Conservation (phyloP, 768 basidiomycete genomes). For the Tylopilus intermedius region DNA sequence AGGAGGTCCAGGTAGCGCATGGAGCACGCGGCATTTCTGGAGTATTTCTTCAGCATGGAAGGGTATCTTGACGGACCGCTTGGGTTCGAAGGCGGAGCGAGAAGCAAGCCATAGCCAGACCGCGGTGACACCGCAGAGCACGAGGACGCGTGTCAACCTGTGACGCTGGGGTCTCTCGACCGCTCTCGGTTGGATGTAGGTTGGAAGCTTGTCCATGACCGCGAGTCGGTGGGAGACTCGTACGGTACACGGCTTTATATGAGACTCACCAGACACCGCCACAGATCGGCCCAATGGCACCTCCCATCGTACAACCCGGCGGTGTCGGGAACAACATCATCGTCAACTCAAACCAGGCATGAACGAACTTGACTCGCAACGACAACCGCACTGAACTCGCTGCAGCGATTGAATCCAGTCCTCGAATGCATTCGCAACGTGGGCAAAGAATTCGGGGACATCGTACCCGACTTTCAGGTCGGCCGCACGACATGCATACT, state of each 20-base stretch:
- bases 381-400: background rate
- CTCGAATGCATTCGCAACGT: conserved; percentile 83
- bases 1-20: conserved; percentile 35
- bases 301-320: conserved; percentile 62
- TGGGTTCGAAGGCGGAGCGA: conserved; percentile 7
- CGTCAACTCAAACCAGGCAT: conserved; percentile 57
- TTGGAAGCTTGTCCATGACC: conserved; percentile 29
- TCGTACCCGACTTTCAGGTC: conserved; percentile 91
- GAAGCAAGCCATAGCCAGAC: conserved; percentile 21
- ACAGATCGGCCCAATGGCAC: conserved; percentile 18
- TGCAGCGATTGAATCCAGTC: conserved; percentile 82
- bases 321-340: conserved; percentile 56
- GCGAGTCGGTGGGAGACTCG: background rate
- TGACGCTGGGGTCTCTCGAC: conserved; percentile 11
- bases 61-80: conserved; percentile 20
- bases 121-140: conserved; percentile 14
- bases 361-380: background rate
- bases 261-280: background rate
- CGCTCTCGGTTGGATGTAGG: conserved; percentile 2
- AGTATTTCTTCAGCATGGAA: conserved; percentile 29
- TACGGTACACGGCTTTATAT: too few relatives aligned
- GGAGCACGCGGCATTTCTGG: conserved; percentile 33
- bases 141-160: conserved; percentile 12
- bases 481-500: conserved; percentile 89
- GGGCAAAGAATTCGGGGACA: conserved; percentile 91